Evolutionary conservation across 139 green algal species (phyloP).

Genomic region (Diplosphaera chodatii): DNA sequence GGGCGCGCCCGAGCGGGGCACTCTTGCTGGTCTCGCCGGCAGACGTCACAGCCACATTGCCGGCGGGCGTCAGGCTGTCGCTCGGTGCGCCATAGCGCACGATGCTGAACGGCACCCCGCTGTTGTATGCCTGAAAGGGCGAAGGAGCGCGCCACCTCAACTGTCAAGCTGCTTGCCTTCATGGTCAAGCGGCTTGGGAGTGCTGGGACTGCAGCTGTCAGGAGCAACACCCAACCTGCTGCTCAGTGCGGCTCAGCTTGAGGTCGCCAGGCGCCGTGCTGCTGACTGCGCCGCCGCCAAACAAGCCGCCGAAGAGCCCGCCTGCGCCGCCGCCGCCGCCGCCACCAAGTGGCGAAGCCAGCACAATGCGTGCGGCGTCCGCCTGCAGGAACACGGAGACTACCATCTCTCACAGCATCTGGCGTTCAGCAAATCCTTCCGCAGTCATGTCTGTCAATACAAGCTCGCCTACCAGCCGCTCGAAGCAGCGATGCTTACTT

Average conservation of each 20-base stretch:
- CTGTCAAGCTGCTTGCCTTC: neutral
- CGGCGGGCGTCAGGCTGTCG: constrained; percentile 1
- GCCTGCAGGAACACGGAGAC: neutral
- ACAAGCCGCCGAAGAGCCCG: constrained; percentile 3
- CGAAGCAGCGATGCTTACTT: too few species aligned
- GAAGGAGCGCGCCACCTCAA: neutral
- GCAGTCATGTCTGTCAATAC: too few species aligned
- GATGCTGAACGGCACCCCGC: constrained; percentile 14
- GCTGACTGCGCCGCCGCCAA: constrained; percentile 4
- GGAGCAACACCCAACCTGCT: too few species aligned
- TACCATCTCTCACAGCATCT: too few species aligned
- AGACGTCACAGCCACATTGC: neutral
- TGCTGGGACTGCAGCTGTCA: too few species aligned
- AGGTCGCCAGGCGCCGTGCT: neutral
- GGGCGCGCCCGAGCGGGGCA: neutral
- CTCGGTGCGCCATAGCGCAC: constrained; percentile 2
- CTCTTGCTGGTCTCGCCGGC: neutral
- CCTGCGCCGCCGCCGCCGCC: constrained; percentile 2
- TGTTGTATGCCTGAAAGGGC: constrained; percentile 3
- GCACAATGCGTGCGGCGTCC: constrained; percentile 11
- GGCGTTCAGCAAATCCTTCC: too few species aligned
- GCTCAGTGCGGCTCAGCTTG: constrained; percentile 11
- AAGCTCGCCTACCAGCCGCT: too few species aligned
- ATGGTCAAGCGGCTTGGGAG: too few species aligned
- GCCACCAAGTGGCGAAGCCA: constrained; percentile 8